A percentile compares a stretch with the other conserved stretches of the same genome.
Conservation (phyloP, 306 rosid genomes). For the Cucurbita maxima region DNA sequence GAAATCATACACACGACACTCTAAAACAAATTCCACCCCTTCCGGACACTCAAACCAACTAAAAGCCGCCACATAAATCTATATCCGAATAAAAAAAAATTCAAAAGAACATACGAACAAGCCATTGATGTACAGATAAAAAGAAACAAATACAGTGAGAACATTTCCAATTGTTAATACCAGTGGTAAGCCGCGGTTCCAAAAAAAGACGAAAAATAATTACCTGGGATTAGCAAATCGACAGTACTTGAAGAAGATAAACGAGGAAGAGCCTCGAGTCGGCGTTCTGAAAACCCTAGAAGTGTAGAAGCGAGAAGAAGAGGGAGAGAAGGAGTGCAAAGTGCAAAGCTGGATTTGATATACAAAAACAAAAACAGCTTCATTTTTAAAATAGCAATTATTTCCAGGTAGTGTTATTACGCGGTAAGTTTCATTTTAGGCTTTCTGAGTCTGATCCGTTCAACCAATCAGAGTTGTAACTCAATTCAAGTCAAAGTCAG, state of each 20-base stretch:
- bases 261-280: background rate
- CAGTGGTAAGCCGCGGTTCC: background rate
- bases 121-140: background rate
- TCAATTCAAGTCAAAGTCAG: background rate
- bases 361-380: background rate
- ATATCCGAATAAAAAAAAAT: background rate
- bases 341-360: background rate
- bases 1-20: background rate
- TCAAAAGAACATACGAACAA: background rate
- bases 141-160: background rate
- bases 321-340: background rate
- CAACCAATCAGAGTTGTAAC: background rate
- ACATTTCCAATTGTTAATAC: background rate
- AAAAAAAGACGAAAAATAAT: background rate
- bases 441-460: background rate
- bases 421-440: background rate
- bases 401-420: background rate
- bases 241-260: background rate
- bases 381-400: background rate
- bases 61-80: background rate
- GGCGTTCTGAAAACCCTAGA: conserved; percentile 10
- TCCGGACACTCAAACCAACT: background rate
- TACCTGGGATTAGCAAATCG: background rate
- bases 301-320: background rate
- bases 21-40: background rate